Percentiles rank a stretch among this genome's conserved stretches.
Evolutionary conservation across 2,329 filamentous ascomycete genomes (phyloP).

Genomic region (Alternaria conjuncta): DNA sequence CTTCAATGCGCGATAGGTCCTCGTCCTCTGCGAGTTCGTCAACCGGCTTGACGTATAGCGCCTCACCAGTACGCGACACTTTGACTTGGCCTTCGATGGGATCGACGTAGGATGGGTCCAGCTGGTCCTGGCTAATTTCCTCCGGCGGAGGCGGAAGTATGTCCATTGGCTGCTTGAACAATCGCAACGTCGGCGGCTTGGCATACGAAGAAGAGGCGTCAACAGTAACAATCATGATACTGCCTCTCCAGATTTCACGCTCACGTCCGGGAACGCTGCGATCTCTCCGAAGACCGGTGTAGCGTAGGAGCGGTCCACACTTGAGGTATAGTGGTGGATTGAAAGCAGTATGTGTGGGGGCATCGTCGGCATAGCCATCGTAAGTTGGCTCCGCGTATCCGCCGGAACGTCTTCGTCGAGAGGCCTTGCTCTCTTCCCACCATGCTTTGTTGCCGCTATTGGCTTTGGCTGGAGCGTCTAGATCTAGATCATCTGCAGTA

Average conservation of each 20-base stretch:
- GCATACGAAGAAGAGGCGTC: constrained; percentile 86
- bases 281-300: constrained; percentile 80
- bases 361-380: constrained; percentile 71
- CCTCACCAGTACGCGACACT: constrained; percentile 81
- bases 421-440: constrained; percentile 72
- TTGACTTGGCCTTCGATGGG: constrained; percentile 88
- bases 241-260: constrained; percentile 88
- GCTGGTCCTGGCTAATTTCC: constrained; percentile 66
- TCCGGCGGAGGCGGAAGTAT: constrained; percentile 78
- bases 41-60: constrained; percentile 87
- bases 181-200: constrained; percentile 73
- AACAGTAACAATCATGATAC: constrained; percentile 91
- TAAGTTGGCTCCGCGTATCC: constrained; percentile 58
- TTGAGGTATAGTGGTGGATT: constrained; percentile 84
- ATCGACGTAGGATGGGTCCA: constrained; percentile 84
- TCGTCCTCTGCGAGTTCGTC: constrained; percentile 79
- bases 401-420: constrained; percentile 49
- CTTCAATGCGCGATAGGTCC: constrained; percentile 81
- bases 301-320: constrained; percentile 88
- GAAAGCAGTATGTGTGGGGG: constrained; percentile 72
- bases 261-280: constrained; percentile 53
- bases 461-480: constrained; percentile 43
- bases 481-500: constrained; percentile 51
- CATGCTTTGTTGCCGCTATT: constrained; percentile 60
- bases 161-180: constrained; percentile 88